phyloP scores from a whole-genome alignment of 2,329 filamentous ascomycete genomes.

The Fusarium lateritium region DNA sequence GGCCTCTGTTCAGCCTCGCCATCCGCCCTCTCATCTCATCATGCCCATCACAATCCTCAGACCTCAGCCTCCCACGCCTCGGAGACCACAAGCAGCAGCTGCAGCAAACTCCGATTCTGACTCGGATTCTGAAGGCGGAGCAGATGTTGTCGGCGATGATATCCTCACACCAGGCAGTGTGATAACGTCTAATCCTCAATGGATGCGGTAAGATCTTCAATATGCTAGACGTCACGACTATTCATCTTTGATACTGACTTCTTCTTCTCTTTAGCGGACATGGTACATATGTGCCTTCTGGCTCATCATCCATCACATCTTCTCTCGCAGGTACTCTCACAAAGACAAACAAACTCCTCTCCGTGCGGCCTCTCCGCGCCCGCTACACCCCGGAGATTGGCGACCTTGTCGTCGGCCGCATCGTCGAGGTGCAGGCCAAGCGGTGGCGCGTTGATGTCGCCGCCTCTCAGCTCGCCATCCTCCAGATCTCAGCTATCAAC shows the following conservation, averaged over 20 bases:
- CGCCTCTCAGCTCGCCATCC: constrained; percentile 84
- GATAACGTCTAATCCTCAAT: constrained; percentile 93
- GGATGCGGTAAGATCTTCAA: constrained; percentile 79
- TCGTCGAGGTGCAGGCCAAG: constrained; percentile 92
- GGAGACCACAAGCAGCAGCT: constrained; percentile 35
- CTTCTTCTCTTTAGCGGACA: constrained; percentile 75
- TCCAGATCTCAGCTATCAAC: constrained; percentile 93
- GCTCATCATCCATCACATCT: constrained; percentile 80
- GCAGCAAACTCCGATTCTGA: constrained; percentile 57
- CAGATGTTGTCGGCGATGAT: constrained; percentile 61
- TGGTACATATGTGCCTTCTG: constrained; percentile 82
- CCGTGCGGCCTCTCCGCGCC: constrained; percentile 88
- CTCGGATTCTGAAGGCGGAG: constrained; percentile 63
- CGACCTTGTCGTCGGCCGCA: constrained; percentile 93
- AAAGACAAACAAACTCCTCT: constrained; percentile 97
- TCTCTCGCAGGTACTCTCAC: constrained; percentile 92
- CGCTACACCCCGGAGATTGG: constrained; percentile 97
- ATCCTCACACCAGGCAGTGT: constrained; percentile 92
- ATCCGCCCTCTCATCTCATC: constrained; percentile 33
- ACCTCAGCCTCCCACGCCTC: constrained; percentile 55
- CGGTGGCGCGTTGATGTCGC: constrained; percentile 97
- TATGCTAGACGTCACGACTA: constrained; percentile 11
- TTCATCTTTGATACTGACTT: constrained; percentile 23
- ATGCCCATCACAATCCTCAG: constrained; percentile 67
- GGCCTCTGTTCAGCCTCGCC: constrained; percentile 14